Evolutionary conservation across 2,329 filamentous ascomycete genomes (phyloP).

Genomic region (Massarina eburnea): DNA sequence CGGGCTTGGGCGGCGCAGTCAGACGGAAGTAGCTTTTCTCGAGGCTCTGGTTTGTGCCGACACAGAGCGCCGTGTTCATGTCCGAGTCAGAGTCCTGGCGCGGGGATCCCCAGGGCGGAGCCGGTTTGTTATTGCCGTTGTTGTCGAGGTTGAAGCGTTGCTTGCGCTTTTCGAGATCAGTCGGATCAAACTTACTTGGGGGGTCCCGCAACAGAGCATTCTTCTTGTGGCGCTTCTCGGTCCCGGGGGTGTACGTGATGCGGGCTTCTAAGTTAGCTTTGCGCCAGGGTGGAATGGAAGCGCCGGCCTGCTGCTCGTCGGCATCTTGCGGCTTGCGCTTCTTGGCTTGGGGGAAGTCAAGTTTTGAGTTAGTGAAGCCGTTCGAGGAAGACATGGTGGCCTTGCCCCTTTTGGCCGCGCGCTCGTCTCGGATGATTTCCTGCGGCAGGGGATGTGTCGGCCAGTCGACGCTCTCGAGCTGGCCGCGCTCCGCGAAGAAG

Average conservation of each 20-base stretch:
- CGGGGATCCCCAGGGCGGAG: constrained; percentile 50
- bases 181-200: constrained; percentile 87
- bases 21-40: constrained; percentile 96
- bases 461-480: constrained; percentile 79
- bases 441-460: constrained; percentile 80
- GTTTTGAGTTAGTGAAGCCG: constrained; percentile 32
- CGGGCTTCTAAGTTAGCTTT: constrained; percentile 74
- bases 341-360: constrained; percentile 59
- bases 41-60: constrained; percentile 79
- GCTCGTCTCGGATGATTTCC: constrained; percentile 72
- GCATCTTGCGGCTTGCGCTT: constrained; percentile 79
- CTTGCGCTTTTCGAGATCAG: constrained; percentile 82
- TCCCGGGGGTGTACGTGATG: constrained; percentile 61
- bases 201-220: constrained; percentile 51
- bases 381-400: constrained; percentile 33
- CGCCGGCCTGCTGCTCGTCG: constrained; percentile 53
- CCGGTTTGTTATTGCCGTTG: constrained; percentile 58
- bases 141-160: constrained; percentile 73
- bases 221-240: constrained; percentile 52
- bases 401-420: constrained; percentile 29
- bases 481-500: constrained; percentile 71
- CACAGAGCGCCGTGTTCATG: constrained; percentile 65
- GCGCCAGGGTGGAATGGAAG: constrained; percentile 68
- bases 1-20: constrained; percentile 84
- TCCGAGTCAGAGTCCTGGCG: constrained; percentile 53